Evolutionary conservation across 192 early-diverging fungal genomes (phyloP).

Genomic region (Gryganskiella cystojenkinii): DNA sequence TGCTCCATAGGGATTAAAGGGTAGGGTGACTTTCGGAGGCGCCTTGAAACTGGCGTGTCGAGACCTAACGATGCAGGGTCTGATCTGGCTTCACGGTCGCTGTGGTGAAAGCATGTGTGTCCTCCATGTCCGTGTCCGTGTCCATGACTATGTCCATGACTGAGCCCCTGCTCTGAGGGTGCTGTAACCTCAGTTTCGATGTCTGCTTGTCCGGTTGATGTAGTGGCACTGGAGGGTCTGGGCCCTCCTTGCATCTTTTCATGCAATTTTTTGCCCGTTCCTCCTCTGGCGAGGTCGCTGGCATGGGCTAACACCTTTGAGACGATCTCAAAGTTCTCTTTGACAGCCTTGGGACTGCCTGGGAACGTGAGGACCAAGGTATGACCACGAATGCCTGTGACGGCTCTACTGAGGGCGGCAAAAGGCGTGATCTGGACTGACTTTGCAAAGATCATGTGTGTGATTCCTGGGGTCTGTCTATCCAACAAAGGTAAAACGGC

Average conservation of each 20-base stretch:
- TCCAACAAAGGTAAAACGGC: slow-evolving; percentile 80
- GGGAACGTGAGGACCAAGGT: slow-evolving; percentile 87
- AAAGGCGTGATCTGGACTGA: slow-evolving; percentile 88
- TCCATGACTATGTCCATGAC: slow-evolving; percentile 56
- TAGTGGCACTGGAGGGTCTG: slow-evolving; percentile 20
- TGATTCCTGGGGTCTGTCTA: slow-evolving; percentile 77
- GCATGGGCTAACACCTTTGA: slow-evolving; percentile 85
- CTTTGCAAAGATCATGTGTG: slow-evolving; percentile 77
- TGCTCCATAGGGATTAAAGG: slow-evolving; percentile 79
- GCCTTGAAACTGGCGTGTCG: slow-evolving; percentile 63
- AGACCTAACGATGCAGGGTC: slow-evolving; percentile 40
- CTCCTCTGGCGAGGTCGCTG: slow-evolving; percentile 72
- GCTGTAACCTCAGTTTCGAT: not conserved
- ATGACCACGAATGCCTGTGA: slow-evolving; percentile 68
- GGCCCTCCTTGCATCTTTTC: slow-evolving; percentile 53
- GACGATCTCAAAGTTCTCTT: slow-evolving; percentile 85
- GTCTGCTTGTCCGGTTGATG: not conserved
- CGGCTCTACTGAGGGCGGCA: slow-evolving; percentile 88
- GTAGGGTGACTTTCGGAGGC: slow-evolving; percentile 85
- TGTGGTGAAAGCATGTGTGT: slow-evolving; percentile 42
- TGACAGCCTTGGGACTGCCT: slow-evolving; percentile 87
- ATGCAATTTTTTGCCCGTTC: slow-evolving; percentile 68
- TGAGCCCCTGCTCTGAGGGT: slow-evolving; percentile 12
- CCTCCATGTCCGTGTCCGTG: slow-evolving; percentile 53
- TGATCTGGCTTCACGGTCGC: slow-evolving; percentile 27